A percentile compares a stretch with the other conserved stretches of the same genome.
These are phyloP conservation scores for Venturia asperata DNA, from an alignment of 2,329 filamentous ascomycete species.

Conservation along the genomic window DNA sequence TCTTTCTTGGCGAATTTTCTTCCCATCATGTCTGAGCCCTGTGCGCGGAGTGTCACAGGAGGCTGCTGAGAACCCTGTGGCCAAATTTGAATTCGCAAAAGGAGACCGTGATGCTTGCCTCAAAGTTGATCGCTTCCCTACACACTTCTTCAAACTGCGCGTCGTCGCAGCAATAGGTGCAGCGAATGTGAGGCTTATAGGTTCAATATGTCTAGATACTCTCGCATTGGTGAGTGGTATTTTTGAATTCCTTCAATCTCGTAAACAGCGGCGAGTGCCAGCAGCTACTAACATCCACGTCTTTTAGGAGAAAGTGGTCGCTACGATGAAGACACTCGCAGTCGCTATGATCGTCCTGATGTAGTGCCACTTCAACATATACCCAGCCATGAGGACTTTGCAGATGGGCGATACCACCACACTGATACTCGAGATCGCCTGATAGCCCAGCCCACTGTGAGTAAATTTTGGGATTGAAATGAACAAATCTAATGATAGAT, in stretches of 20 bases:
- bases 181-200: background rate
- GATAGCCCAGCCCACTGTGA: conserved; percentile 3
- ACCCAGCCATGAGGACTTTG: conserved; percentile 11
- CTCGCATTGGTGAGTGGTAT: background rate
- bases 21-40: background rate
- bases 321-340: background rate
- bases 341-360: background rate
- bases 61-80: background rate
- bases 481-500: conserved; percentile 19
- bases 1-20: background rate
- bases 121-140: background rate
- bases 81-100: background rate
- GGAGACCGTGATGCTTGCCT: background rate
- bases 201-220: background rate
- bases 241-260: background rate
- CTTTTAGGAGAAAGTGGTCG: conserved; percentile 1
- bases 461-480: background rate
- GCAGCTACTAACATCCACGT: background rate
- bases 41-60: background rate
- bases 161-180: background rate
- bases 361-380: background rate
- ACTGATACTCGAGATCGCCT: conserved; percentile 4
- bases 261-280: background rate
- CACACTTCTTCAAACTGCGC: background rate
- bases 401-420: background rate